These are phyloP conservation scores for Adansonia digitata DNA, from an alignment of 345 rosid genomes.

Conservation along the genomic window DNA sequence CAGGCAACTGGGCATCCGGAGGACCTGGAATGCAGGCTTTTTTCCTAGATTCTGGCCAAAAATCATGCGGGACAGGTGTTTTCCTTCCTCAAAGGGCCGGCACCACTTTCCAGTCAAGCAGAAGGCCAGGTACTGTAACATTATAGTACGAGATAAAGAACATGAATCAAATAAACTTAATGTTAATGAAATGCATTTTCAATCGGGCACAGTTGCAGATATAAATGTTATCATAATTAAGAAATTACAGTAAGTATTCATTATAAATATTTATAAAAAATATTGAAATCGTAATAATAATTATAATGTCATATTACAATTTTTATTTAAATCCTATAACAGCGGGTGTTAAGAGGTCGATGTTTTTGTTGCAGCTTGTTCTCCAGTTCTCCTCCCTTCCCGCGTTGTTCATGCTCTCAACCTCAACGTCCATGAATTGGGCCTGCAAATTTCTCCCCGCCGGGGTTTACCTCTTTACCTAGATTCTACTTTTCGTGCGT, in stretches of 20 bases:
- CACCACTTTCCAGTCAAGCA: conserved; percentile 28
- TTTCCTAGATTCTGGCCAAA: conserved; percentile 58
- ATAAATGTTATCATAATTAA: too few relatives aligned
- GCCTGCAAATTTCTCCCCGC: conserved; percentile 42
- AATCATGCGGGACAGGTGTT: conserved; percentile 78
- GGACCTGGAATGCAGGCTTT: conserved; percentile 78
- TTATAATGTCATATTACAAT: too few relatives aligned
- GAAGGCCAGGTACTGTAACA: conserved; percentile 46
- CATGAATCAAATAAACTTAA: not conserved
- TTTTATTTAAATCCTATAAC: too few relatives aligned
- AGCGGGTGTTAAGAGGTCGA: not conserved
- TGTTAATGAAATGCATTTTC: not conserved
- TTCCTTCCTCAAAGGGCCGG: conserved; percentile 60
- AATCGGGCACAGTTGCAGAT: too few relatives aligned
- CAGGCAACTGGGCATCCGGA: conserved; percentile 24
- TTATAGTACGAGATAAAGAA: not conserved
- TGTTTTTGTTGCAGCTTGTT: conserved; percentile 29
- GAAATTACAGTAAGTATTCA: too few relatives aligned
- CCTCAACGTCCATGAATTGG: conserved; percentile 35
- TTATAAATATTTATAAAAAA: too few relatives aligned
- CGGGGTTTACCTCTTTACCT: conserved; percentile 20
- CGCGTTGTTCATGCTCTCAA: conserved; percentile 59
- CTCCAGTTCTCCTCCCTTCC: conserved; percentile 53
- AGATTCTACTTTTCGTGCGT: not conserved
- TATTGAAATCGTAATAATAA: too few relatives aligned